Evolutionary conservation across 805 yeast genomes (phyloP).

Genomic region (Yarrowia yakushimensis): DNA sequence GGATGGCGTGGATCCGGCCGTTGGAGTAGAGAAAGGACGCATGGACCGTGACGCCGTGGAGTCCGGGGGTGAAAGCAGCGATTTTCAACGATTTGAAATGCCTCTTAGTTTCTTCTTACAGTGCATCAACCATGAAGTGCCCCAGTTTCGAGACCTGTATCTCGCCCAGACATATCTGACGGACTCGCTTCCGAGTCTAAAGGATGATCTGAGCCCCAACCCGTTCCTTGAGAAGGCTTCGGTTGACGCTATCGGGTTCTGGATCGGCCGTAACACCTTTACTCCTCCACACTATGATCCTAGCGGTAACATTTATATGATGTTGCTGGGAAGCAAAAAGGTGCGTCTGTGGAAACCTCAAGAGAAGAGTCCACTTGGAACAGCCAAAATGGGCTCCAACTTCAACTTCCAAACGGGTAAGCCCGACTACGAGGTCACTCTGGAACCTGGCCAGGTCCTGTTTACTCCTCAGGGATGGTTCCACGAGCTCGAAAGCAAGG

Average conservation of each 20-base stretch:
- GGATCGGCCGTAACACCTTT: conserved; percentile 21
- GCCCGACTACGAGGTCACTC: conserved; percentile 9
- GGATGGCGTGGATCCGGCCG: conserved; percentile 18
- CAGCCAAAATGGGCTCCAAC: not conserved
- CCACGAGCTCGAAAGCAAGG: conserved; percentile 6
- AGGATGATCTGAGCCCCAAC: conserved; percentile 9
- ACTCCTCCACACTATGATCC: conserved; percentile 21
- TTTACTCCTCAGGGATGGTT: conserved; percentile 21
- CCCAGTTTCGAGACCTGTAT: conserved; percentile 14
- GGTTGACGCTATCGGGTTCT: conserved; percentile 3
- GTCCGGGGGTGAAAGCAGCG: conserved; percentile 1
- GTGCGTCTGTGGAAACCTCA: conserved; percentile 17
- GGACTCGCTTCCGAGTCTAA: conserved; percentile 1
- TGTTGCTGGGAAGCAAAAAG: conserved; percentile 10
- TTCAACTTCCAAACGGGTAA: conserved; percentile 7
- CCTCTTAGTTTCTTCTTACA: conserved; percentile 15
- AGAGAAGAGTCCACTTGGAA: not conserved
- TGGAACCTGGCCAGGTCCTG: conserved; percentile 9
- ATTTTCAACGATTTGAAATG: conserved; percentile 16
- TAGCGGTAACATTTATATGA: conserved; percentile 9
- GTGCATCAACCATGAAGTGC: conserved; percentile 17
- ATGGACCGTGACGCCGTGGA: conserved; percentile 1
- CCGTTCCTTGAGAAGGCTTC: conserved; percentile 3
- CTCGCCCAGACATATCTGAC: conserved; percentile 16
- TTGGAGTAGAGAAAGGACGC: conserved; percentile 16